Evolutionary conservation across 768 basidiomycete species (phyloP).

Genomic region (Psilocybe tampanensis): DNA sequence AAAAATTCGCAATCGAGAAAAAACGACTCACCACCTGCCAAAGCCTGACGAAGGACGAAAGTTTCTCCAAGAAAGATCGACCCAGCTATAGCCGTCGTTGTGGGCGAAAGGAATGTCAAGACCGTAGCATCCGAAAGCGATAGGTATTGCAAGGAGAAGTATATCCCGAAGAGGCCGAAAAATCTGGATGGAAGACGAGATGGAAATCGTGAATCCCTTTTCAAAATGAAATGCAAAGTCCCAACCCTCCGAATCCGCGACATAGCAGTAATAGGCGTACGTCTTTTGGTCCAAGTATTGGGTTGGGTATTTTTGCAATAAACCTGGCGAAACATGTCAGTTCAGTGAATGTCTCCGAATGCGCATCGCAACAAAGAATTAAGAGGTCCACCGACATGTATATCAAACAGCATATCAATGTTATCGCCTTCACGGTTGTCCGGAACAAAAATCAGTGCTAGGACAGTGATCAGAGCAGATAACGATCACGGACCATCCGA

Average conservation of each 20-base stretch:
- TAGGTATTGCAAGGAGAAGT: conserved; percentile 71
- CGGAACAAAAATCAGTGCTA: neutral
- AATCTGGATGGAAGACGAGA: conserved; percentile 50
- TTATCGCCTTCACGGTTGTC: neutral
- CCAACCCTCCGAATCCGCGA: conserved; percentile 69
- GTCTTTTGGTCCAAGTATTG: conserved; percentile 69
- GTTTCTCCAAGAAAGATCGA: conserved; percentile 59
- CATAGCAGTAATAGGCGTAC: conserved; percentile 58
- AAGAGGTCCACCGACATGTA: conserved; percentile 40
- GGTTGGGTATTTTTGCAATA: conserved; percentile 37
- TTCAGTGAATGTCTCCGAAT: neutral
- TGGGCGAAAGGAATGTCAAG: conserved; percentile 73
- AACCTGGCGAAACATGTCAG: neutral
- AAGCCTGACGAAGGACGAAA: conserved; percentile 52
- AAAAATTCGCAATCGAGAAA: neutral
- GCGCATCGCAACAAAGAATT: no score
- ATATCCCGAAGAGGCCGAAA: conserved; percentile 65
- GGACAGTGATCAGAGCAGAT: conserved; percentile 34
- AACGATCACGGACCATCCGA: conserved; percentile 5
- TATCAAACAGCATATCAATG: conserved; percentile 51
- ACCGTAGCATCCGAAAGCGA: conserved; percentile 79
- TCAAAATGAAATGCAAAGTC: neutral
- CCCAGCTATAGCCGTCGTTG: conserved; percentile 61
- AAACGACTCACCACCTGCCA: conserved; percentile 44
- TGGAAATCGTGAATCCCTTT: neutral